Conservation (phyloP, 75 land plant genomes). For the Gnetum montanum region DNA sequence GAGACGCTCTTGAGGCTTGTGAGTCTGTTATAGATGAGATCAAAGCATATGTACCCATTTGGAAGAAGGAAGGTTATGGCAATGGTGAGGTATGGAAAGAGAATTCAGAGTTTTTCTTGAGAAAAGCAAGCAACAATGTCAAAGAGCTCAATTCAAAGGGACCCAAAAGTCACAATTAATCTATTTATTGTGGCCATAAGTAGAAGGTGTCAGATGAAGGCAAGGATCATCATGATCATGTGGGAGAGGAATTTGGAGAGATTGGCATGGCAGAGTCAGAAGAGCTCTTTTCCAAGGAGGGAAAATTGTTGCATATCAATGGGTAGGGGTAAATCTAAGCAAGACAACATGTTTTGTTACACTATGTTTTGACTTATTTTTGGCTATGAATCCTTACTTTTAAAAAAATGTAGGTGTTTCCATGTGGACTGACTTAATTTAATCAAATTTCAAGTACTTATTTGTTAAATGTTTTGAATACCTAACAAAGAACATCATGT, state of each 20-base stretch:
- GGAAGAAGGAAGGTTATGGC: slow-evolving; percentile 90
- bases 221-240: background rate
- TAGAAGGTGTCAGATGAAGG: slow-evolving; percentile 1
- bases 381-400: too few species aligned
- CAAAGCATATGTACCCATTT: slow-evolving; percentile 84
- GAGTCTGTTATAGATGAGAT: slow-evolving; percentile 79
- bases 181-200: background rate
- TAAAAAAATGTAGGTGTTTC: too few species aligned
- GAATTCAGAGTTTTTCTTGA: slow-evolving; percentile 63
- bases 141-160: background rate
- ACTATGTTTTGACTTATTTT: too few species aligned
- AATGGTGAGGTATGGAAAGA: slow-evolving; percentile 96
- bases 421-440: too few species aligned
- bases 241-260: background rate
- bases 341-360: too few species aligned
- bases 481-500: too few species aligned
- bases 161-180: background rate
- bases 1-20: slow-evolving; percentile 74
- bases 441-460: too few species aligned
- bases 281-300: background rate
- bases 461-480: too few species aligned
- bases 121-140: slow-evolving; percentile 17
- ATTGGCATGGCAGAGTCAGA: background rate
- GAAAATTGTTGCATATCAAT: background rate
- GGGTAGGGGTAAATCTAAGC: too few species aligned